These are phyloP conservation scores for Neurospora sp. DNA, from an alignment of 495 filamentous ascomycete genomes.

Conservation along the genomic window DNA sequence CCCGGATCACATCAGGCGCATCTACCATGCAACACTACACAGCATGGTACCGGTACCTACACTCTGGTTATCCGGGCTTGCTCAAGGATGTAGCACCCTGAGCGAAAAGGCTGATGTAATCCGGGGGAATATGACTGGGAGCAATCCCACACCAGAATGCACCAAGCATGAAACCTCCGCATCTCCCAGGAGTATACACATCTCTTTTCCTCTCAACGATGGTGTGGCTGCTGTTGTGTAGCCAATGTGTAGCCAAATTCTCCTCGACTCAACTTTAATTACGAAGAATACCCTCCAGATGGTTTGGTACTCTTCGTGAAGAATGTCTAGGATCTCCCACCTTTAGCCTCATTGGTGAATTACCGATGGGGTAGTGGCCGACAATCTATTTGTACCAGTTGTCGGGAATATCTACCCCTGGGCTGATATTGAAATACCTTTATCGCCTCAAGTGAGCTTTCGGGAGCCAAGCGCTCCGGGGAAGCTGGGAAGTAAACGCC, in stretches of 20 bases:
- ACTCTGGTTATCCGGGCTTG: background rate
- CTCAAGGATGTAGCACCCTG: background rate
- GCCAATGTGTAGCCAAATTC: background rate
- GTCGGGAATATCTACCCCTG: background rate
- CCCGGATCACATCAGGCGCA: background rate
- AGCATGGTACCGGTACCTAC: background rate
- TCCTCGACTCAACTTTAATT: background rate
- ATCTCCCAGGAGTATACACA: background rate
- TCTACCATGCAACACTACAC: background rate
- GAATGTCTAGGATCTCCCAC: background rate
- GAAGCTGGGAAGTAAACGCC: background rate
- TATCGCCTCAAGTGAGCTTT: background rate
- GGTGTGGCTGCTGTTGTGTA: background rate
- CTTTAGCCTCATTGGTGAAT: background rate
- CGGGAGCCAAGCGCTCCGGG: background rate
- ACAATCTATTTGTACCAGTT: background rate
- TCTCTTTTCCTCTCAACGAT: background rate
- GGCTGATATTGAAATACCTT: background rate
- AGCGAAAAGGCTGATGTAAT: background rate
- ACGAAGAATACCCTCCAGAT: background rate
- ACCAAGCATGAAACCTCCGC: background rate
- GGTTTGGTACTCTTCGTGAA: background rate
- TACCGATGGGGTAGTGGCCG: background rate
- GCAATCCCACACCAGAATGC: background rate
- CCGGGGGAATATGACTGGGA: background rate